These are phyloP conservation scores for Neurospora tetraspora DNA, from an alignment of 495 filamentous ascomycete species.

Conservation along the genomic window DNA sequence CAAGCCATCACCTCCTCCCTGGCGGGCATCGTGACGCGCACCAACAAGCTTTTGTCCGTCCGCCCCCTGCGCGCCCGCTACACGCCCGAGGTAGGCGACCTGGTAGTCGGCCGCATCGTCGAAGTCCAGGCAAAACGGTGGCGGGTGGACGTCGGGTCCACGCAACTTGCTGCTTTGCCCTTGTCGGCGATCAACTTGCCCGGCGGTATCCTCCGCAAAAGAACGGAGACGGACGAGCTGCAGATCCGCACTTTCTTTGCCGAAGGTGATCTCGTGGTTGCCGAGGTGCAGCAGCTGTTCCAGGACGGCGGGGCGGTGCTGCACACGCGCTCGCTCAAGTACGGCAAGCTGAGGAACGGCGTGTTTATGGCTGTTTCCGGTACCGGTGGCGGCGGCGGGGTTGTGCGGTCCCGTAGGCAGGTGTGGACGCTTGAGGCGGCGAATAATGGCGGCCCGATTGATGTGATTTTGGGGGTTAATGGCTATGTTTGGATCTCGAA, in stretches of 20 bases:
- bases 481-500: conserved; percentile 92
- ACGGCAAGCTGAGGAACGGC: conserved; percentile 91
- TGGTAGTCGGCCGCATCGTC: conserved; percentile 87
- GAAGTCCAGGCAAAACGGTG: conserved; percentile 84
- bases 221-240: conserved; percentile 89
- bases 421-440: conserved; percentile 69
- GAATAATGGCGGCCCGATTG: conserved; percentile 60
- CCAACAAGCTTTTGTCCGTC: conserved; percentile 92
- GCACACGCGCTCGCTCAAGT: conserved; percentile 82
- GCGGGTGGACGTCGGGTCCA: conserved; percentile 85
- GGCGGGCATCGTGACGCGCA: conserved; percentile 76
- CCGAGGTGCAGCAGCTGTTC: conserved; percentile 81
- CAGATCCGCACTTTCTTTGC: conserved; percentile 89
- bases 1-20: conserved; percentile 70
- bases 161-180: conserved; percentile 71
- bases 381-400: conserved; percentile 70
- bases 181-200: conserved; percentile 88
- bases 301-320: conserved; percentile 72
- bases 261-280: conserved; percentile 82
- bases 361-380: conserved; percentile 74
- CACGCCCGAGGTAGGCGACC: conserved; percentile 87
- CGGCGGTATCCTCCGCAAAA: conserved; percentile 80
- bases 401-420: conserved; percentile 70
- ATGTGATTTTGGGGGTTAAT: conserved; percentile 87
- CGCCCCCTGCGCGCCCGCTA: conserved; percentile 86